Evolutionary conservation across 257 asterid species (phyloP), one percentile per base, ranked within the genome.

Genomic region (Solanum clarkiae): DNA sequence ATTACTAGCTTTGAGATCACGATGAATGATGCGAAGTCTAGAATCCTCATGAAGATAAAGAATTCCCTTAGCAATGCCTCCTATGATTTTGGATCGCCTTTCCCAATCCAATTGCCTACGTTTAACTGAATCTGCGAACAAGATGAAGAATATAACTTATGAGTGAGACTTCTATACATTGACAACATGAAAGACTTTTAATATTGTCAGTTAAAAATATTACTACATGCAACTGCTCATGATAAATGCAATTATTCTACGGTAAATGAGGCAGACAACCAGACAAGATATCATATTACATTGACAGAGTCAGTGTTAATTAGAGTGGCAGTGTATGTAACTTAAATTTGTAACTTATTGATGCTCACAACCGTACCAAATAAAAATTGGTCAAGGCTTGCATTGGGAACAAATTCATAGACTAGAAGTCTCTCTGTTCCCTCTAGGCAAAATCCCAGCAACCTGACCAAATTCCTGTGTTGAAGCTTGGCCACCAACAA

Each of bases 11-110:
- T 88, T 89, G 57, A 89, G 88, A 71, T 90, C 90, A 15, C 89
- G 88, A 71, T 90, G 90, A 36, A 90, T 80, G 66, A 90, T 88
- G 22, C 36, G 85, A 14, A 90, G 86, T 14, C 89, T 80, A 32
- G 90, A 88, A 72, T 90, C 90, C 32, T 90, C 92, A 36, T 88
- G 92, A n/a, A 90, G 86, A 60, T 88, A 89, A 51, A 90, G 84
- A 57, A 90, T 69, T 24, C 92, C 90, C 57, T 49, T 83, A 1
- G 88, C 89, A 13, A 86, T 45, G 68, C 87, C 88, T 42, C 42
- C 65, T 40, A 90, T 84, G 10, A 90, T 90, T 53, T 86, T 80
- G 32, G 57, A 81, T 2, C 90, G 81, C 18, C 60, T 86, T 54
- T 72, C 68, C 92, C 92, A 90, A 49, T 86, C 69, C 63, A 89